These are phyloP conservation scores for Phlegmacium glaucopus DNA, from an alignment of 768 basidiomycete species.

Conservation along the genomic window DNA sequence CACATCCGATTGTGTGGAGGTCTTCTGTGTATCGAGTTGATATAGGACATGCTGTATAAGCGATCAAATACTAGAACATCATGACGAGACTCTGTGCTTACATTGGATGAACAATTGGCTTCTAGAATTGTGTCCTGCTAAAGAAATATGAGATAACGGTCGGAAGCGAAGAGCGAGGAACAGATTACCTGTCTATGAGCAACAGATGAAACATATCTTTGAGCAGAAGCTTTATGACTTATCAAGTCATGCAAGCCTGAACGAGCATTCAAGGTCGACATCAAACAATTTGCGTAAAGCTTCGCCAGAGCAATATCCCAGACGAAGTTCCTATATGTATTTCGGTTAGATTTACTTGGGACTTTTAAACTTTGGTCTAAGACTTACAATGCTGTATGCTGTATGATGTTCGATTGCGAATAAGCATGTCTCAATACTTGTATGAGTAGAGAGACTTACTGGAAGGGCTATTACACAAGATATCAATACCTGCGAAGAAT, in stretches of 20 bases:
- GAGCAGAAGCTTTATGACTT: slow-evolving; percentile 20
- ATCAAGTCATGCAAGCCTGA: slow-evolving; percentile 27
- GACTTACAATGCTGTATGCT: slow-evolving; percentile 44
- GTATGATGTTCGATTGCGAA: slow-evolving; percentile 1
- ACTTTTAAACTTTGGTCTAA: too few relatives aligned
- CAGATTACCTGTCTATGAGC: slow-evolving; percentile 14
- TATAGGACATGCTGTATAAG: slow-evolving; percentile 25
- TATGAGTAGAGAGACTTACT: slow-evolving; percentile 17
- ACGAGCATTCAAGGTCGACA: slow-evolving; percentile 48
- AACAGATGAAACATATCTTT: slow-evolving; percentile 20
- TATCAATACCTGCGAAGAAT: too few relatives aligned
- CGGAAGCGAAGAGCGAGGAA: too few relatives aligned
- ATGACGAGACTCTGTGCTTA: too few relatives aligned
- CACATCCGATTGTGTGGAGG: slow-evolving; percentile 18
- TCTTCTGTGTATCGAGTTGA: slow-evolving; percentile 29
- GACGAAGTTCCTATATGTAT: slow-evolving; percentile 39
- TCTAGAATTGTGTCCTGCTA: too few relatives aligned
- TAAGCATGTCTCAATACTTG: neutral
- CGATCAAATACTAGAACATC: too few relatives aligned
- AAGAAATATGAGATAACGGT: too few relatives aligned
- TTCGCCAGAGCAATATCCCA: slow-evolving; percentile 48
- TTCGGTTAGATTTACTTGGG: too few relatives aligned
- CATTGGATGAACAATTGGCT: too few relatives aligned
- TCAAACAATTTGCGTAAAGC: slow-evolving; percentile 44
- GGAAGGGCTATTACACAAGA: slow-evolving; percentile 37